These are phyloP conservation scores for Aspergillus sp. DNA, from an alignment of 2,329 filamentous ascomycete species.

Conservation along the genomic window DNA sequence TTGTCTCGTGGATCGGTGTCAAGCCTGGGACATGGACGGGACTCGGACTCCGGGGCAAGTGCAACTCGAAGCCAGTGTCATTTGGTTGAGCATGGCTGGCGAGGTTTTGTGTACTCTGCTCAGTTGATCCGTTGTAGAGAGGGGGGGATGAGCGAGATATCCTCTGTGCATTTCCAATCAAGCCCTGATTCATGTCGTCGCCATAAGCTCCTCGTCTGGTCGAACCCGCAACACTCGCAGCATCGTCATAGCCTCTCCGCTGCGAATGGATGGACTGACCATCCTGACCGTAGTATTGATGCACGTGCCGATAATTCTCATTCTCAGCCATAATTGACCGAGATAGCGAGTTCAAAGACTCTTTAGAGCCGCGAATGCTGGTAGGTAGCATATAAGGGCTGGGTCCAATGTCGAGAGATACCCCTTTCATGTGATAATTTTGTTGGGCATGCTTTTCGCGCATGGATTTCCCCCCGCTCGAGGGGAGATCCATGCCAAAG, in stretches of 20 bases:
- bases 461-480: slow-evolving; percentile 56
- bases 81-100: slow-evolving; percentile 22
- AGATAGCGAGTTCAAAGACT: slow-evolving; percentile 85
- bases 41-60: slow-evolving; percentile 27
- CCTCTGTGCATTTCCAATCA: slow-evolving; percentile 61
- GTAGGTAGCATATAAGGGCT: slow-evolving; percentile 92
- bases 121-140: slow-evolving; percentile 27
- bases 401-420: slow-evolving; percentile 68
- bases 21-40: slow-evolving; percentile 25
- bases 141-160: slow-evolving; percentile 61
- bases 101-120: slow-evolving; percentile 17
- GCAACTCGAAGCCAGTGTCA: slow-evolving; percentile 27
- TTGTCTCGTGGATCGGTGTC: slow-evolving; percentile 17
- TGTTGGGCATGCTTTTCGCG: slow-evolving; percentile 54
- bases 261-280: slow-evolving; percentile 44
- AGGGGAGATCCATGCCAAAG: slow-evolving; percentile 73
- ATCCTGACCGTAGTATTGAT: slow-evolving; percentile 58
- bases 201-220: slow-evolving; percentile 47
- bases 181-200: slow-evolving; percentile 55
- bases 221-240: slow-evolving; percentile 58
- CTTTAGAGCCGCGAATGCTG: slow-evolving; percentile 74
- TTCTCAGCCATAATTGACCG: slow-evolving; percentile 74
- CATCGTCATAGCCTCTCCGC: slow-evolving; percentile 46
- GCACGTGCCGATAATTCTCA: slow-evolving; percentile 78
- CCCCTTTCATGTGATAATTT: slow-evolving; percentile 50